A percentile compares a stretch with the other conserved stretches of the same genome.
Conservation (phyloP, 352 stramenopile genomes). For the Thalassiosira gravida region DNA sequence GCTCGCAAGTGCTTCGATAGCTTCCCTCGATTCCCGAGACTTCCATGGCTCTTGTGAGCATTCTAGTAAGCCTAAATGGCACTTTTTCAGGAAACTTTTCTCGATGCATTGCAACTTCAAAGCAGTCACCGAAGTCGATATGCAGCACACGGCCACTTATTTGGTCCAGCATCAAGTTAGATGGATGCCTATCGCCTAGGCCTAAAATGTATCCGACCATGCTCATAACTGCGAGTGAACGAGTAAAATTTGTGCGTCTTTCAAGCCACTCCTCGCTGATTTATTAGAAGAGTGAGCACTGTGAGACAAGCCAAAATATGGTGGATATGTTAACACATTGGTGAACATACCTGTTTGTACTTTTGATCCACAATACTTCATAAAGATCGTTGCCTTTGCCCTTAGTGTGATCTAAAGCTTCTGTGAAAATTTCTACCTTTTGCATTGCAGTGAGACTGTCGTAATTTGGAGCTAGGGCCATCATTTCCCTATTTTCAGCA, state of each 20-base stretch:
- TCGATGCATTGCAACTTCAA: constrained; percentile 98
- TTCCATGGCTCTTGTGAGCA: constrained; percentile 99
- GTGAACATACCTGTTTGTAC: constrained; percentile 86
- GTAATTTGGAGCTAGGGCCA: constrained; percentile 95
- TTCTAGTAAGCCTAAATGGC: constrained; percentile 97
- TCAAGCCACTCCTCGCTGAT: constrained; percentile 97
- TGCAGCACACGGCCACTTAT: constrained; percentile 97
- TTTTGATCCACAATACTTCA: constrained; percentile 99
- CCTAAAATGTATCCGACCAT: constrained; percentile 99
- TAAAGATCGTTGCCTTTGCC: constrained; percentile 94
- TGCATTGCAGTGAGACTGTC: constrained; percentile 95
- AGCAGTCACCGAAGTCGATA: constrained; percentile 90
- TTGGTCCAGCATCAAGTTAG: constrained; percentile 98
- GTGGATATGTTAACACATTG: not conserved
- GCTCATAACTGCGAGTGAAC: constrained; percentile 96
- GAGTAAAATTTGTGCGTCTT: constrained; percentile 95
- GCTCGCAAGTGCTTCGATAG: constrained; percentile 96
- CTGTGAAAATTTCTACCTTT: constrained; percentile 97
- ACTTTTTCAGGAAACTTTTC: constrained; percentile 99
- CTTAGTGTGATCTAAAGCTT: constrained; percentile 90
- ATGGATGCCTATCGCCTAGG: constrained; percentile 98
- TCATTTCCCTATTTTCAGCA: constrained; percentile 95
- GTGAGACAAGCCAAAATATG: constrained; percentile 20
- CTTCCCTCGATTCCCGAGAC: constrained; percentile 98
- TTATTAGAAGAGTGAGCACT: not conserved